Percentiles rank a stretch among this genome's conserved stretches.
phyloP scores from a whole-genome alignment of 2,329 filamentous ascomycete genomes.

The Akanthomyces dipterigenus region DNA sequence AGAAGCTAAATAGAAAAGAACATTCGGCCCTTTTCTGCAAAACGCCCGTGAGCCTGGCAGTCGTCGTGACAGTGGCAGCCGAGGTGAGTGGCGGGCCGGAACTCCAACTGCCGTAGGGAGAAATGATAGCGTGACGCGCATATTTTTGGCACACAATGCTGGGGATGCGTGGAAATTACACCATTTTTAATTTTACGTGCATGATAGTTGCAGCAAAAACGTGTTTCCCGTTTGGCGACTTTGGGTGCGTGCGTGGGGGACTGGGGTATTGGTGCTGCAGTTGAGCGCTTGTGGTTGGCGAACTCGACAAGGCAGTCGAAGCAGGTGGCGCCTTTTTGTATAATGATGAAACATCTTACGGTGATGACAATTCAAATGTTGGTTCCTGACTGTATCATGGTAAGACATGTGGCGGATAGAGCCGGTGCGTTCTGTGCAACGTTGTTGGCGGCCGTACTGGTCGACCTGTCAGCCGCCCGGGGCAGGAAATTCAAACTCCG shows the following conservation, averaged over 20 bases:
- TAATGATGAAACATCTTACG: too few species aligned
- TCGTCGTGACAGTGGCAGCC: neutral
- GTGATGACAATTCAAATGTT: neutral
- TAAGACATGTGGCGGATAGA: neutral
- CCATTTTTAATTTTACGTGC: neutral
- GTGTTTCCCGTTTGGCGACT: neutral
- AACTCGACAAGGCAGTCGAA: neutral
- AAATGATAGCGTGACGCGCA: neutral
- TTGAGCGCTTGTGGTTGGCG: neutral
- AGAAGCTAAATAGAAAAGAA: neutral
- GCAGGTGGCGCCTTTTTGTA: neutral
- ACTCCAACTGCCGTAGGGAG: neutral
- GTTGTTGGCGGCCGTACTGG: neutral
- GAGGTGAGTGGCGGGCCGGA: neutral
- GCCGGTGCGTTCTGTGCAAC: neutral
- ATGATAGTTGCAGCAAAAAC: neutral
- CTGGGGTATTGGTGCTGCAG: neutral
- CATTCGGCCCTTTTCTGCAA: neutral
- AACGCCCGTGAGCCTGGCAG: neutral
- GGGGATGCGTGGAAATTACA: neutral
- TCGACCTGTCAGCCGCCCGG: neutral
- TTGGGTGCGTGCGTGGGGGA: neutral
- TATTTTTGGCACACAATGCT: slow-evolving; percentile 7
- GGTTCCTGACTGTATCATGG: neutral
- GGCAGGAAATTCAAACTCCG: too few species aligned